Evolutionary conservation across 2,329 filamentous ascomycete genomes (phyloP), one percentile per base, ranked within the genome.

Genomic region (Alternaria sp.): DNA sequence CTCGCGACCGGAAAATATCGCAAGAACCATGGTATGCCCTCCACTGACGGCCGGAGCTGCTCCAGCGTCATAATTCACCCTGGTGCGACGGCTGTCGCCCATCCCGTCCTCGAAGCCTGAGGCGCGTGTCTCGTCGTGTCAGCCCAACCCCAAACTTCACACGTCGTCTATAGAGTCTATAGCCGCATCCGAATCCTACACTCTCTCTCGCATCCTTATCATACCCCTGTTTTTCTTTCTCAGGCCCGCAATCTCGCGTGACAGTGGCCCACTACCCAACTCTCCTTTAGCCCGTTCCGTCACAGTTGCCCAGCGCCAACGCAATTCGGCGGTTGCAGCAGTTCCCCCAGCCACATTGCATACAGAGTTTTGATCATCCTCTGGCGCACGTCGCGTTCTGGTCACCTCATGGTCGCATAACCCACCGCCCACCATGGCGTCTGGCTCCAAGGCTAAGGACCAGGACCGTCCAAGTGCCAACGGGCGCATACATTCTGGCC

Each of bases 401-500:
- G 42, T 57, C 57, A 51, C 47, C 51, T 54, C 63, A 68, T 69
- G 62, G 43, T 59, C 61, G 51, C 54, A 61, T 58, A 59, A 59
- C 57, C 46, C 42, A 47, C 49, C 36, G 46, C 38, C 57, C 62
- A 59, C 54, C 28, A 74, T 74, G 70, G 64, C 64, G 51, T 56
- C 61, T 52, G 66, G 63, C 26, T 51, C 54, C 28, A 51, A 62
- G 34, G 53, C 55, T 47, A 58, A 63, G 57, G 61, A 69, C 48
- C 30, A 57, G 48, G 64, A 70, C 53, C 63, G 63, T 59, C 66
- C 67, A 65, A 51, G 52, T 46, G 62, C 61, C 38, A 60, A 55
- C 32, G 59, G 43, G 46, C 71, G 69, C 51, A 58, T 57, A 41
- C 67, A 65, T 36, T 61, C 69, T 42, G 68, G 65, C n/a, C 63